phyloP scores from a whole-genome alignment of 306 rosid genomes.

The Gynostemma pentaphyllum region DNA sequence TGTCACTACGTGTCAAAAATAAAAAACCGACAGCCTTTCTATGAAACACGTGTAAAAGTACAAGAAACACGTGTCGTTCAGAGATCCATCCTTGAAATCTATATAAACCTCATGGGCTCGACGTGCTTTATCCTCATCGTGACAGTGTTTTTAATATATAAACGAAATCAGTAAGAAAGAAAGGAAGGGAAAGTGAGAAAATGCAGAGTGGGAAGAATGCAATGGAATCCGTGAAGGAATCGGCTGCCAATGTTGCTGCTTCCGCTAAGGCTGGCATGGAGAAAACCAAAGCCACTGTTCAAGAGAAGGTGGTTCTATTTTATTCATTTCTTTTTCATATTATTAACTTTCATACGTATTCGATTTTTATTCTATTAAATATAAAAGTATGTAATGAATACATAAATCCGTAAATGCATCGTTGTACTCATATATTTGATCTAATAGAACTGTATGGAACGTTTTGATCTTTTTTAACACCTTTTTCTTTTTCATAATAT shows the following conservation, averaged over 20 bases:
- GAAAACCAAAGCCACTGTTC: conserved; percentile 53
- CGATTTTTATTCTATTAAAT: neutral
- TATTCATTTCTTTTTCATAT: neutral
- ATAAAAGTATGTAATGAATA: too few species aligned
- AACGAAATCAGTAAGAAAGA: neutral
- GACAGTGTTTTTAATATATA: too few species aligned
- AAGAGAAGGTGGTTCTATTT: conserved; percentile 51
- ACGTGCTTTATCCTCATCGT: neutral
- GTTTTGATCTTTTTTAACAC: too few species aligned
- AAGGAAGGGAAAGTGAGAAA: conserved; percentile 1
- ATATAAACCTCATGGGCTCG: neutral
- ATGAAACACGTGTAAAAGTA: neutral
- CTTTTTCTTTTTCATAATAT: too few species aligned
- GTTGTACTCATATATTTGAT: too few species aligned
- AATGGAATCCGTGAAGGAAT: conserved; percentile 38
- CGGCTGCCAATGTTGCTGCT: conserved; percentile 56
- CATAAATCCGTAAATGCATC: too few species aligned
- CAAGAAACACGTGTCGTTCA: neutral
- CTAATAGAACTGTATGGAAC: too few species aligned
- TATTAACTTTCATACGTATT: neutral
- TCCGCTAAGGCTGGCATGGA: conserved; percentile 72
- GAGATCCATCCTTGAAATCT: neutral
- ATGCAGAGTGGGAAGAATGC: conserved; percentile 53
- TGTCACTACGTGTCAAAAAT: neutral
- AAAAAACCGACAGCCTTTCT: neutral